These are phyloP conservation scores for Eucalyptus marginata DNA, from an alignment of 345 rosid species.

Conservation along the genomic window DNA sequence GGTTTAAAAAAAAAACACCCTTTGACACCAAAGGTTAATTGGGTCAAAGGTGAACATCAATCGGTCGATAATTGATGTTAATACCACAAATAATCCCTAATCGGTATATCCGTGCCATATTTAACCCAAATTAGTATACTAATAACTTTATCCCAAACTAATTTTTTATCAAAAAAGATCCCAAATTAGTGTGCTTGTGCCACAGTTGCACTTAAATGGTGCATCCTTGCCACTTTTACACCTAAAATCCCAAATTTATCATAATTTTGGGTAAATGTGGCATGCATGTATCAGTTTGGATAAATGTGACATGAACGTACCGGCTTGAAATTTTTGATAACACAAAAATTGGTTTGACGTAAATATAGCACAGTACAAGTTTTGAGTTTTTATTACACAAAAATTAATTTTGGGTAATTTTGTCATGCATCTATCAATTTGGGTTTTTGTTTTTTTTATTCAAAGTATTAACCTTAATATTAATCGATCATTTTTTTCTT, in stretches of 20 bases:
- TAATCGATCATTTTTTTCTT: not conserved
- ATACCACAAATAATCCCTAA: not conserved
- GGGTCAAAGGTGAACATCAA: not conserved
- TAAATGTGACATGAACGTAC: not conserved
- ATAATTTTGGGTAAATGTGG: too few relatives aligned
- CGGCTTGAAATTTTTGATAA: not conserved
- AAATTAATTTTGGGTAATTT: not conserved
- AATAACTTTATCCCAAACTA: too few relatives aligned
- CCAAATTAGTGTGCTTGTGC: not conserved
- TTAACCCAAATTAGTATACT: not conserved
- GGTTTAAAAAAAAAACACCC: not conserved
- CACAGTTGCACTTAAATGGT: not conserved
- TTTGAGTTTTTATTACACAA: not conserved
- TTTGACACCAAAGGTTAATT: not conserved
- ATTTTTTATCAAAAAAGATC: not conserved
- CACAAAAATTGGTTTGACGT: not conserved
- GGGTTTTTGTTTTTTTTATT: not conserved
- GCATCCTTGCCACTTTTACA: rapidly evolving
- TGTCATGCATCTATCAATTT: rapidly evolving
- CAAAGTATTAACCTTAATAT: not conserved
- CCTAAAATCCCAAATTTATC: not conserved
- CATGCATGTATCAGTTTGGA: not conserved
- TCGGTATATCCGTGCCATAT: not conserved
- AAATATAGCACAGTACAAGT: rapidly evolving
- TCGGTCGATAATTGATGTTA: not conserved